Base-by-base conservation (phyloP, 2,329 filamentous ascomycete species). In the Graphilbum sp. region DNA sequence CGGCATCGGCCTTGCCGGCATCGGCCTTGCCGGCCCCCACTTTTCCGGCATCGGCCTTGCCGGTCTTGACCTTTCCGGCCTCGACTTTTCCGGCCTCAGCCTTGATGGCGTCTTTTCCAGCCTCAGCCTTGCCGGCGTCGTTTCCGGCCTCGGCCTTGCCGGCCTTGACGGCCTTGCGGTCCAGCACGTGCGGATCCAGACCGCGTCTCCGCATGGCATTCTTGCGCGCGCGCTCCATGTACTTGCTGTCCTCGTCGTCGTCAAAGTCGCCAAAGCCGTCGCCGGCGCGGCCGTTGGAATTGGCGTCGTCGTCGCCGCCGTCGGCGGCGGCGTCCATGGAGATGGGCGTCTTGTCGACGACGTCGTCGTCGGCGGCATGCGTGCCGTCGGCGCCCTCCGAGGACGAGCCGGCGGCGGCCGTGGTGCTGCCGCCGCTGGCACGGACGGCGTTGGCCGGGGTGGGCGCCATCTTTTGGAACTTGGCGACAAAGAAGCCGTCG, bases 401-500 rank as follows among this genome's bases (percentile, higher is more conserved):
- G 13, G 27, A 29, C 16, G 37, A 15, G 41, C 41, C 35, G 8
- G 36, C 34, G 15, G 41, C 34, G 24, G 42, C 37, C 45, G 44
- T 43, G 20, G 43, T 41, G 18, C 41, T 45, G 33, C 25, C 25
- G 13, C 33, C 34, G 34, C 39, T 25, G 40, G 38, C 41, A 5
- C 36, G 38, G 16, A 69, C 62, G 2, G 69, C 65, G 38, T 70
- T 73, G 40, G 67, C 61, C 1, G 82, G 78, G 31, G 81, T 83
- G 3, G 84, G 80, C 0, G 75, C 88, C 15, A 74, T 74, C 69
- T 98, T 98, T 61, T 93, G 87, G 62, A 98, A 81, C 60, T 98
- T 98, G 52, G 86, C 84, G 44, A 98, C 90, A 56, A 86, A 98
- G 75, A 98, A 98, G 46, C 90, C 90, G 56, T 52, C 90, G 25